These are phyloP conservation scores for Selaginella moellendorffii DNA, from an alignment of 75 land plant species.

Conservation along the genomic window DNA sequence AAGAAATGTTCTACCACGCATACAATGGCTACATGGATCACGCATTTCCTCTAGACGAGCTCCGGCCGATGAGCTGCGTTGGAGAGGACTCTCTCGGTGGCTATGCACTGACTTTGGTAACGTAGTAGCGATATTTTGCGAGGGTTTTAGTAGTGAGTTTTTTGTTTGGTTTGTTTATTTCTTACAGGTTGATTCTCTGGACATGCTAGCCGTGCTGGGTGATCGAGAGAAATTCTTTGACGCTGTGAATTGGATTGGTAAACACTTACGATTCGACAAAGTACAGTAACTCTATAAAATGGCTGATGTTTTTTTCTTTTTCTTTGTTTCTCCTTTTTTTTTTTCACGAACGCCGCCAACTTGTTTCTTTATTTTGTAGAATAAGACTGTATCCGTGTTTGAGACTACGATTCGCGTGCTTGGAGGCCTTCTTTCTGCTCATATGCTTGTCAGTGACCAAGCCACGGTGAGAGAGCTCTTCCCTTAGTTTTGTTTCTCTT, in stretches of 20 bases:
- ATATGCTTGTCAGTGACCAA: neutral
- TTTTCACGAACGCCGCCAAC: neutral
- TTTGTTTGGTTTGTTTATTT: neutral
- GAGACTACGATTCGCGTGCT: conserved; percentile 8
- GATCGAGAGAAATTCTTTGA: conserved; percentile 47
- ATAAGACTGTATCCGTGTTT: conserved; percentile 5
- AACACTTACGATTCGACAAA: conserved; percentile 76
- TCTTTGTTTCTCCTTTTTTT: neutral
- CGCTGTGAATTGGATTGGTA: conserved; percentile 80
- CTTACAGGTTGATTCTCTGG: conserved; percentile 90
- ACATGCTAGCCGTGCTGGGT: conserved; percentile 82
- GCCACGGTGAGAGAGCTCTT: conserved; percentile 3
- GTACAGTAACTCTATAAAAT: conserved; percentile 27
- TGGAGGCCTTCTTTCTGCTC: conserved; percentile 5
- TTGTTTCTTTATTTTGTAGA: neutral
- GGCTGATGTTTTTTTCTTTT: neutral
- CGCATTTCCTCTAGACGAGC: conserved; percentile 92
- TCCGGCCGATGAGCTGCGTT: conserved; percentile 69
- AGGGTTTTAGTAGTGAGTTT: neutral
- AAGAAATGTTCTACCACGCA: conserved; percentile 93
- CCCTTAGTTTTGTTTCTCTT: neutral
- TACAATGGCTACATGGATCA: conserved; percentile 89
- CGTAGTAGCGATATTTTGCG: neutral
- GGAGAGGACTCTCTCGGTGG: conserved; percentile 95
- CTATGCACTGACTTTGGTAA: conserved; percentile 88